A percentile compares a stretch with the other conserved stretches of the same genome.
Conservation (phyloP, 257 asterid genomes). For the Penstemon barbatus region DNA sequence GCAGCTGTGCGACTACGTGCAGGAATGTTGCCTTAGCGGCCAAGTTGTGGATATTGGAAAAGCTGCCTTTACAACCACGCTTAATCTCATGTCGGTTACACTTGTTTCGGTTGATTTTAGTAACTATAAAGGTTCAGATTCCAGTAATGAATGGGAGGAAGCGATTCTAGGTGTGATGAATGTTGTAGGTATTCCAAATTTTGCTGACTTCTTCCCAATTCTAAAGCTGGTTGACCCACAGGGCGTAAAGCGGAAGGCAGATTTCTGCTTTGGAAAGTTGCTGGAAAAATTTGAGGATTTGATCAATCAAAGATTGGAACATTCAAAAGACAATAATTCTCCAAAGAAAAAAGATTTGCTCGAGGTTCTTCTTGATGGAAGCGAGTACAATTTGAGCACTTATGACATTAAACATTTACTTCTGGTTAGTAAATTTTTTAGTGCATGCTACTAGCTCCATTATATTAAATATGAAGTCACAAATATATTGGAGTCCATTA, state of each 20-base stretch:
- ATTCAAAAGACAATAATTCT: not conserved
- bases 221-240: not conserved
- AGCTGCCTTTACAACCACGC: slow-evolving; percentile 22
- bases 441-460: too few relatives aligned
- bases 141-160: slow-evolving; percentile 25
- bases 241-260: not conserved
- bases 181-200: not conserved
- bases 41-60: slow-evolving; percentile 18
- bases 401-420: not conserved
- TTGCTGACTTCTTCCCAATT: not conserved
- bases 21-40: not conserved
- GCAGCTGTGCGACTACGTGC: slow-evolving; percentile 18
- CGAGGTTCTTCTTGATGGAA: slow-evolving; percentile 23
- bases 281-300: slow-evolving; percentile 17
- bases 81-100: slow-evolving; percentile 21
- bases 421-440: not conserved
- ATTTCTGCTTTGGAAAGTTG: not conserved
- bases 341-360: slow-evolving; percentile 23
- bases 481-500: too few relatives aligned
- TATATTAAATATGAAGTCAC: too few relatives aligned
- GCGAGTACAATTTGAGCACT: not conserved
- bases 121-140: not conserved
- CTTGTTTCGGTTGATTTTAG: slow-evolving; percentile 20
- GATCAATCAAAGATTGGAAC: slow-evolving; percentile 13
- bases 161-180: slow-evolving; percentile 7